These are phyloP conservation scores for Ogataea sp. DNA, from an alignment of 805 yeast genomes.

Conservation along the genomic window DNA sequence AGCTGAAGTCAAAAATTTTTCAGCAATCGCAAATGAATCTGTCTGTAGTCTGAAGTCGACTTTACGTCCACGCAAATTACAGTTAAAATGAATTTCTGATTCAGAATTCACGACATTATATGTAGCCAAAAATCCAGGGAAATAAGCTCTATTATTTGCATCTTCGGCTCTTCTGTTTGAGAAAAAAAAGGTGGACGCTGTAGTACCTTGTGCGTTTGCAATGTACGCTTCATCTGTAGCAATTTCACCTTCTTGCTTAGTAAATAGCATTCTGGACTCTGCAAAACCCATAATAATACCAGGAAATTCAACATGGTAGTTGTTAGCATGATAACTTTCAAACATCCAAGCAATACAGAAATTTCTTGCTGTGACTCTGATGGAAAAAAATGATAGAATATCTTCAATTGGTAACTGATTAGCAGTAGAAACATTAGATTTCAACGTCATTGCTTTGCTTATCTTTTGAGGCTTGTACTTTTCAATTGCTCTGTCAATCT, in stretches of 20 bases:
- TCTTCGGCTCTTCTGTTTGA: conserved; percentile 37
- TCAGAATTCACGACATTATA: conserved; percentile 27
- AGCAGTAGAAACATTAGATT: background rate
- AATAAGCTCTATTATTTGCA: conserved; percentile 51
- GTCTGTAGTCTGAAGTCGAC: conserved; percentile 60
- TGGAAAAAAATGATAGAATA: conserved; percentile 33
- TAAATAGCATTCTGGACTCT: conserved; percentile 57
- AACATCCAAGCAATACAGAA: conserved; percentile 77
- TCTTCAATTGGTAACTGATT: conserved; percentile 10
- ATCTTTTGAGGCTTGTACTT: background rate
- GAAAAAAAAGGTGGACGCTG: conserved; percentile 39
- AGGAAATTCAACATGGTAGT: conserved; percentile 25
- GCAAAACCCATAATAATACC: conserved; percentile 81
- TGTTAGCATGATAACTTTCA: conserved; percentile 27
- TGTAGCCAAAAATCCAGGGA: conserved; percentile 59
- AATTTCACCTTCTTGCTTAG: conserved; percentile 55
- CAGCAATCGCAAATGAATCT: conserved; percentile 45
- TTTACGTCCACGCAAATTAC: conserved; percentile 58
- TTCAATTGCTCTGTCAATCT: conserved; percentile 4
- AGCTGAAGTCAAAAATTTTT: conserved; percentile 40
- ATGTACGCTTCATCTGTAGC: conserved; percentile 62
- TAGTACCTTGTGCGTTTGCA: conserved; percentile 59
- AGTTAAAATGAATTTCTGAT: conserved; percentile 32
- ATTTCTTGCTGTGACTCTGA: conserved; percentile 54
- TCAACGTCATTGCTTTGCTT: background rate